Evolutionary conservation across 768 basidiomycete genomes (phyloP).

Genomic region (Polyporus arcularius): DNA sequence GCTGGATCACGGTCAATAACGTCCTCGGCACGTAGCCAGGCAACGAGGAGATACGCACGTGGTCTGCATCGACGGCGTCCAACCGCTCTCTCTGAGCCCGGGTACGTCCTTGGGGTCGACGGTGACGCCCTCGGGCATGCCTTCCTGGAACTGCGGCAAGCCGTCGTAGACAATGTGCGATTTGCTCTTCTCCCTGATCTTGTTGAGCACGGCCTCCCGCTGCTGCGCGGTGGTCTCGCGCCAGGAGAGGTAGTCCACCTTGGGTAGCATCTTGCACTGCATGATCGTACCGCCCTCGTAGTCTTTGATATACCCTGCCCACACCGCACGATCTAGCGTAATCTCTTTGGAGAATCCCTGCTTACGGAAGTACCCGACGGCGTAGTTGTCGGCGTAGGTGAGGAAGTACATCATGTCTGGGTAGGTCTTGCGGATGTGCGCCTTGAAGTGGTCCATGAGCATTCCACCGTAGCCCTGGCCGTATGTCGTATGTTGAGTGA

Average conservation of each 20-base stretch:
- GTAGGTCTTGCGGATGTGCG: conserved; percentile 81
- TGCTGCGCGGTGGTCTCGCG: conserved; percentile 74
- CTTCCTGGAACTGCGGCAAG: conserved; percentile 70
- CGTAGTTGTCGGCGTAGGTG: conserved; percentile 98
- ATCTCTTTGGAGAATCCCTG: conserved; percentile 99
- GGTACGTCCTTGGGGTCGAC: conserved; percentile 82
- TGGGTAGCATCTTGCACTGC: conserved; percentile 95
- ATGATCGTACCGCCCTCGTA: conserved; percentile 99
- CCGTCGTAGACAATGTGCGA: conserved; percentile 88
- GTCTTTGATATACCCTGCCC: conserved; percentile 99
- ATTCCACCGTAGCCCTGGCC: conserved; percentile 93
- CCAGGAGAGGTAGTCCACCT: conserved; percentile 87
- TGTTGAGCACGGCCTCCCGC: conserved; percentile 85
- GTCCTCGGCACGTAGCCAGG: background rate
- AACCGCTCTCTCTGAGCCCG: conserved; percentile 90
- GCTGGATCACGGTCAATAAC: background rate
- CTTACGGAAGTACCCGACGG: conserved; percentile 98
- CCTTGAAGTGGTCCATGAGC: conserved; percentile 98
- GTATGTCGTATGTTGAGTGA: background rate
- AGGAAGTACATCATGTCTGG: conserved; percentile 92
- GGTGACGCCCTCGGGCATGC: conserved; percentile 47
- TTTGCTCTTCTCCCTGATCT: conserved; percentile 83
- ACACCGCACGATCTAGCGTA: conserved; percentile 82
- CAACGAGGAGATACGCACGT: conserved; percentile 46
- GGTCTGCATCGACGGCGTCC: conserved; percentile 82